phyloP scores from a whole-genome alignment of 1,284 basidiomycete genomes.

The Heterobasidion occidentale region DNA sequence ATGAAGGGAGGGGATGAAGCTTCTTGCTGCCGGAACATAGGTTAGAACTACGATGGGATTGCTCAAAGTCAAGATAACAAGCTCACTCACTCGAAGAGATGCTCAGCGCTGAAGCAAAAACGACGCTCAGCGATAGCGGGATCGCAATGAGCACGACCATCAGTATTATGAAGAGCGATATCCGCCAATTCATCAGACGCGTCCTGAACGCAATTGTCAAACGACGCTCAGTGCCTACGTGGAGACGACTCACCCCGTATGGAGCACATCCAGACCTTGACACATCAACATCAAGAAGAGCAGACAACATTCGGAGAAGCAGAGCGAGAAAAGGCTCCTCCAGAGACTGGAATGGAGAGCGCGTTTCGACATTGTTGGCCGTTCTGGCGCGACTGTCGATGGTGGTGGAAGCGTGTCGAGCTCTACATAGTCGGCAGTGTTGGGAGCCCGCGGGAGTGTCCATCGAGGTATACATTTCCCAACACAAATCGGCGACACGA shows the following conservation, averaged over 20 bases:
- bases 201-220: conserved; percentile 27
- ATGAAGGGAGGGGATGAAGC: conserved; percentile 19
- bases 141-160: conserved; percentile 49
- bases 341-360: conserved; percentile 47
- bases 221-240: neutral
- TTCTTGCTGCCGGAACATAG: conserved; percentile 9
- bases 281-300: conserved; percentile 61
- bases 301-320: conserved; percentile 61
- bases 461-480: neutral
- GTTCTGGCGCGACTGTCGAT: conserved; percentile 18
- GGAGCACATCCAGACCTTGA: conserved; percentile 49
- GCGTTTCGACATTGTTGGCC: conserved; percentile 15
- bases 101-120: conserved; percentile 34
- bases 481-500: neutral
- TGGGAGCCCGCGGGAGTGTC: neutral
- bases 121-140: conserved; percentile 51
- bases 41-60: neutral
- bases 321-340: conserved; percentile 49
- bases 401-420: conserved; percentile 39
- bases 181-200: conserved; percentile 56
- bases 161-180: conserved; percentile 52
- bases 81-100: conserved; percentile 3
- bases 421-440: conserved; percentile 24
- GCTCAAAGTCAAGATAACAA: neutral
- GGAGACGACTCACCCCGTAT: conserved; percentile 35